Conservation (phyloP, 345 rosid species). For the Hirschfeldia incana region DNA sequence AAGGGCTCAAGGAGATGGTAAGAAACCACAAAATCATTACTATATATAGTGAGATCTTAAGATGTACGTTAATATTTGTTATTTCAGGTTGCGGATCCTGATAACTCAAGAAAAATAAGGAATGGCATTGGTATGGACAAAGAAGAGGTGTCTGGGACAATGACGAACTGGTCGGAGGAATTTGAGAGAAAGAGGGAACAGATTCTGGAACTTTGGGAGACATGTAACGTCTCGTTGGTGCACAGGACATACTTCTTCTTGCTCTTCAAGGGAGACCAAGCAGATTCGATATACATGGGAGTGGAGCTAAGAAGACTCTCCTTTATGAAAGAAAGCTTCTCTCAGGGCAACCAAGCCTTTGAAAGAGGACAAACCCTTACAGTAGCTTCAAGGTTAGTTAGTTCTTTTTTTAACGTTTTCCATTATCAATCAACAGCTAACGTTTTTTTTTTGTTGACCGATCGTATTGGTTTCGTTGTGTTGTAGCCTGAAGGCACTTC, state of each 20-base stretch:
- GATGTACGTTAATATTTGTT: slow-evolving; percentile 11
- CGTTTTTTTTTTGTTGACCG: neutral
- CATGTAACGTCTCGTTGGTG: slow-evolving; percentile 77
- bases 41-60: too few relatives aligned
- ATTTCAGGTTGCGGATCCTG: slow-evolving; percentile 36
- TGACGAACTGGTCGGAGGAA: slow-evolving; percentile 60
- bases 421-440: neutral
- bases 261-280: slow-evolving; percentile 89
- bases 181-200: slow-evolving; percentile 66
- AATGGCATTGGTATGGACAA: slow-evolving; percentile 60
- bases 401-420: slow-evolving; percentile 10
- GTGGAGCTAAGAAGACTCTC: slow-evolving; percentile 89
- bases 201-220: slow-evolving; percentile 82
- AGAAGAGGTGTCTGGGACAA: slow-evolving; percentile 44
- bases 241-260: slow-evolving; percentile 94
- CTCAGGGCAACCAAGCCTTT: slow-evolving; percentile 56
- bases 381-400: slow-evolving; percentile 68
- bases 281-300: slow-evolving; percentile 88
- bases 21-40: slow-evolving; percentile 1
- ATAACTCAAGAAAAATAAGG: slow-evolving; percentile 43
- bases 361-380: slow-evolving; percentile 64
- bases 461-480: neutral
- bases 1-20: slow-evolving; percentile 83
- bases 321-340: slow-evolving; percentile 78
- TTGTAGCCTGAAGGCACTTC: slow-evolving; percentile 66